Evolutionary conservation across 75 land plant species (phyloP).

Genomic region (Picea glauca): DNA sequence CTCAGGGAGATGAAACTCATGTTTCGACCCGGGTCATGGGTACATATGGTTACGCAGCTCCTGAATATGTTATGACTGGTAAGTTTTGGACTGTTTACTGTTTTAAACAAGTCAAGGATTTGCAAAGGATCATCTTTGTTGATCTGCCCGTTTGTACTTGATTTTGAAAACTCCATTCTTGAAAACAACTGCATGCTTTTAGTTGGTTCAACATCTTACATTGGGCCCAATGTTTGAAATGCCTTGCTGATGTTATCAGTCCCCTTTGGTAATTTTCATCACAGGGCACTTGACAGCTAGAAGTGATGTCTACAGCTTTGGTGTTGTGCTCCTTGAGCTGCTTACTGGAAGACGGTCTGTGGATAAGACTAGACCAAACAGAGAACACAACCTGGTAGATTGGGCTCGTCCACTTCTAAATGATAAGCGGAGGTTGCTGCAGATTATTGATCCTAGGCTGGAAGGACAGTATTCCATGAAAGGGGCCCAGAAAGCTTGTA

Average conservation of each 20-base stretch:
- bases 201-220: neutral
- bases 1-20: too few species aligned
- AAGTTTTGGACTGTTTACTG: neutral
- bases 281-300: slow-evolving; percentile 75
- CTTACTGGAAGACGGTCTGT: slow-evolving; percentile 75
- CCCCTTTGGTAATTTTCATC: neutral
- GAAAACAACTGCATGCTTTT: neutral
- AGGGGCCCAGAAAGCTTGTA: slow-evolving; percentile 76
- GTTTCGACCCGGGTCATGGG: slow-evolving; percentile 13
- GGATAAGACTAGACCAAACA: slow-evolving; percentile 60
- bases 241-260: neutral
- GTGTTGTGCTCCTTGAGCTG: slow-evolving; percentile 67
- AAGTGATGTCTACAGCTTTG: slow-evolving; percentile 83
- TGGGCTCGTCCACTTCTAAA: slow-evolving; percentile 70
- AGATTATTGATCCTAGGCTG: slow-evolving; percentile 60
- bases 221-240: slow-evolving; percentile 2
- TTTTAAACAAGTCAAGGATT: neutral
- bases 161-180: neutral
- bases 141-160: neutral
- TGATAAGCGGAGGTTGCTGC: slow-evolving; percentile 57
- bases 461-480: slow-evolving; percentile 63
- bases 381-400: slow-evolving; percentile 65
- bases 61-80: slow-evolving; percentile 70
- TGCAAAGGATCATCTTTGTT: neutral
- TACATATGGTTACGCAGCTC: slow-evolving; percentile 68